Base-by-base conservation (phyloP, 768 basidiomycete genomes). In the Polyporus arcularius region DNA sequence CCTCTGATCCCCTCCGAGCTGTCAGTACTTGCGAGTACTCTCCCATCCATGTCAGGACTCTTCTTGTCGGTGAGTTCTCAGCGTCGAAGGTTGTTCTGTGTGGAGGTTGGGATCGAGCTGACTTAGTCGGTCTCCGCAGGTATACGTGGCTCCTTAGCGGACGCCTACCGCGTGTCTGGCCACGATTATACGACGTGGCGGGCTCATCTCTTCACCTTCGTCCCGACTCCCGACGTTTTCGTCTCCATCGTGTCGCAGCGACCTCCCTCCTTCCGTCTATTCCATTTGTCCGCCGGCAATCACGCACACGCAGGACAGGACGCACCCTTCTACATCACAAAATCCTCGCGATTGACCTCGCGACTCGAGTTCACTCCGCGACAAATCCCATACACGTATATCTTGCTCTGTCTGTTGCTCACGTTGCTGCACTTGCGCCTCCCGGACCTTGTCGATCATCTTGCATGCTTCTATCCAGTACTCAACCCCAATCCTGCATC, bases 1-100 rank as follows among this genome's bases (percentile, higher is more conserved):
- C 32, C 50, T 71, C 53, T 68, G 59, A 67, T n/a, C 21, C 30
- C 41, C 9, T 40, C 30, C 15, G 21, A 5, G 51, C 32, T 16
- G 10, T 53, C 12, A 21, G 4, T 50, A 10, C 49, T 50, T 30
- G 45, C 26, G 45, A 18, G 5, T 21, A 4, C 18, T 46, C 18
- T 18, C 45, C 6, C 18, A 16, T 43, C 1, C 47, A 8, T 49
- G 18, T 26, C 21, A 18, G 47, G 5, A 18, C 47, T 49, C 26
- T 14, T 28, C n/a, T 7, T 45, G 43, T 16, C 16, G 43, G 43
- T 45, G 43, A 45, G 43, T 26, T 15, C 15, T 45, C 9, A 45
- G 43, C n/a, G 2, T 5, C 1, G 4, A 9, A 6, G 47, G 18
- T 49, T 8, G 21, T 9, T 18, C 14, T 43, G 8, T 16, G n/a